Evolutionary conservation across 768 basidiomycete genomes (phyloP).

Genomic region (Lactarius pseudohatsudake): DNA sequence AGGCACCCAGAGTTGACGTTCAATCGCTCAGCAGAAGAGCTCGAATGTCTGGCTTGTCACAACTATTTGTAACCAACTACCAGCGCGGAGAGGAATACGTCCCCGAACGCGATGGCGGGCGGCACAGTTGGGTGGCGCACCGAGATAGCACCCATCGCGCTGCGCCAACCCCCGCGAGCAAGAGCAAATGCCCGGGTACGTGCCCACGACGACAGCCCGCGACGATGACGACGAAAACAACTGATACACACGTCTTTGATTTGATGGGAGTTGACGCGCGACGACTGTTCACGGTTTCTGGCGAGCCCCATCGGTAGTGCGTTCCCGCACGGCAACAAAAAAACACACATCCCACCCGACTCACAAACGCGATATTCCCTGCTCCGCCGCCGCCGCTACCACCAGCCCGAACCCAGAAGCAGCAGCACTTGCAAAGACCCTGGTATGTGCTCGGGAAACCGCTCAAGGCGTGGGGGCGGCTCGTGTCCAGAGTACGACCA

Average conservation of each 20-base stretch:
- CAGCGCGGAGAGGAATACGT: constrained; percentile 50
- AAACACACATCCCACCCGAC: too few species aligned
- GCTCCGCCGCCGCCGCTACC: too few species aligned
- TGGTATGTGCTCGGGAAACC: constrained; percentile 9
- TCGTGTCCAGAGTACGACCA: background rate
- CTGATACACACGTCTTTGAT: background rate
- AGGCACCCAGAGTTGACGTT: too few species aligned
- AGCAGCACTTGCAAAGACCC: background rate
- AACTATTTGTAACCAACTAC: too few species aligned
- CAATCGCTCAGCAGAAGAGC: too few species aligned
- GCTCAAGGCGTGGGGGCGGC: constrained; percentile 17
- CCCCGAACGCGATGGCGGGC: constrained; percentile 34
- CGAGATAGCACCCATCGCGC: background rate
- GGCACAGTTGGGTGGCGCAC: constrained; percentile 16
- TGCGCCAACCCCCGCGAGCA: background rate
- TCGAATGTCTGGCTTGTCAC: too few species aligned
- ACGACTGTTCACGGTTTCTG: too few species aligned
- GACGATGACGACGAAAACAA: fast-evolving
- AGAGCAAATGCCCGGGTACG: background rate
- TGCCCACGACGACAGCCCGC: too few species aligned
- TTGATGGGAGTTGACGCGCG: too few species aligned
- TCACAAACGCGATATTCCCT: too few species aligned
- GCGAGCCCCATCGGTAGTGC: too few species aligned
- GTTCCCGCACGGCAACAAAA: too few species aligned
- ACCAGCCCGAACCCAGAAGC: background rate